Evolutionary conservation across 192 early-diverging fungal genomes (phyloP), one percentile per base, ranked within the genome.

Genomic region (Dissophora globulifera): DNA sequence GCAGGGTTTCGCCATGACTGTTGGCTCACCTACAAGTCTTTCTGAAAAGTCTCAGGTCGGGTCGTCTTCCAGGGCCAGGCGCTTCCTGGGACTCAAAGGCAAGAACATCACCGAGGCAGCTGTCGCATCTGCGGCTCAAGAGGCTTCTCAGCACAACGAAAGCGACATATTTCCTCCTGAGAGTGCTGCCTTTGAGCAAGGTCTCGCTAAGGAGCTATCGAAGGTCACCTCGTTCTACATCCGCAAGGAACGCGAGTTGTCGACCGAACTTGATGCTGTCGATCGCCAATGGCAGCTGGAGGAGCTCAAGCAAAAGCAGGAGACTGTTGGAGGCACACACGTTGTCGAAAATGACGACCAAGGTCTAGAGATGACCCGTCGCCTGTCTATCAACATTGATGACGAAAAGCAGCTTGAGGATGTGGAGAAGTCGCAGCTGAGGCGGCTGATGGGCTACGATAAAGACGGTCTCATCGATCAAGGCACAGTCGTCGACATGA

Each of bases 221-320:
- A 94, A 94, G 72, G 93, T 98, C 60, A 86, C 85, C 27, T 74
- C 78, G n/a, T 97, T 97, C 71, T 98, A 98, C 76, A 59, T 78
- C 17, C 85, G 85, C 47, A 95, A 96, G 72, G 95, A 97, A 63
- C 81, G 82, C 2, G 93, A 95, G 69, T 78, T 96, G n/a, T 83
- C 89, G 50, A 51, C 79, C 13, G 84, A 92, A 57, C 84, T 93
- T 27, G 80, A 92, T 15, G 81, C 74, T 23, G 55, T 71, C 33
- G 59, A 74, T 31, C 78, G 67, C 55, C 78, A 62, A 48, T 78
- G 57, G 65, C 62, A 69, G 38, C 22, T 66, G 30, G 67, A 69
- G 27, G 62, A 65, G 22, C 32, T 64, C 16, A 69, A 58, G 27
- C 50, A 49, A 25, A 66, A 63, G 42, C 19, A 78, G 51, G 57